A percentile compares a stretch with the other conserved stretches of the same genome.
phyloP scores from a whole-genome alignment of 495 filamentous ascomycete genomes.

The Bathelium albidoporum region DNA sequence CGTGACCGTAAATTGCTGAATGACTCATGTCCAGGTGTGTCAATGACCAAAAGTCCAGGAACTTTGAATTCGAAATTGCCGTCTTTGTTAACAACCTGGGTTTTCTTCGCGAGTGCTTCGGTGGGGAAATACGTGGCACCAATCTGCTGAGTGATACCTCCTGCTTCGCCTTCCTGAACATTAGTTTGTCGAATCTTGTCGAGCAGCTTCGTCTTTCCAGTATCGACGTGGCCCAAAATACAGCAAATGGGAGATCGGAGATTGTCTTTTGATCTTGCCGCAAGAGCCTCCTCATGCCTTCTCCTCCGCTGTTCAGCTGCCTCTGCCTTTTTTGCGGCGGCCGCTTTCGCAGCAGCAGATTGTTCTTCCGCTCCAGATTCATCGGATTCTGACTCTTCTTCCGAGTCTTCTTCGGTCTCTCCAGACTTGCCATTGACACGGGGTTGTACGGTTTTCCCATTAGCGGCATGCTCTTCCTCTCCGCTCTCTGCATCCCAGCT shows the following conservation, averaged over 20 bases:
- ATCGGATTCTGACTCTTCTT: constrained; percentile 47
- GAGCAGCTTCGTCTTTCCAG: constrained; percentile 95
- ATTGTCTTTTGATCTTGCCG: constrained; percentile 85
- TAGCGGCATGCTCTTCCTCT: constrained; percentile 42
- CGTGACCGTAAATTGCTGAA: constrained; percentile 96
- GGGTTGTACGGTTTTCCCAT: constrained; percentile 26
- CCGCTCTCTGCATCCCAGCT: constrained; percentile 88
- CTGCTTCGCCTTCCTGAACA: constrained; percentile 97
- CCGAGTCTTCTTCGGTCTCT: constrained; percentile 34
- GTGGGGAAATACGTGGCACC: constrained; percentile 99
- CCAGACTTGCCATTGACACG: constrained; percentile 17
- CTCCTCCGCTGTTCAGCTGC: constrained; percentile 81
- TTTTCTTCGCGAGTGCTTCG: constrained; percentile 85
- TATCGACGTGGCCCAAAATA: constrained; percentile 99
- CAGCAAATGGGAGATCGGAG: constrained; percentile 97
- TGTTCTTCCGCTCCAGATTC: constrained; percentile 55
- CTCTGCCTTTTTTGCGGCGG: constrained; percentile 70
- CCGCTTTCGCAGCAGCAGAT: constrained; percentile 56
- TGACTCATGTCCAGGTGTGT: constrained; percentile 99
- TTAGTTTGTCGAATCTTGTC: constrained; percentile 99
- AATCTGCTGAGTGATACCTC: constrained; percentile 99
- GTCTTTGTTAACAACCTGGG: constrained; percentile 82
- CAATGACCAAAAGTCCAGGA: constrained; percentile 92
- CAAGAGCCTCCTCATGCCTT: constrained; percentile 82
- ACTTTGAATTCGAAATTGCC: constrained; percentile 93